Evolutionary conservation across 768 basidiomycete species (phyloP), one percentile per base, ranked within the genome.

Genomic region (Macrolepiota fuliginosa): DNA sequence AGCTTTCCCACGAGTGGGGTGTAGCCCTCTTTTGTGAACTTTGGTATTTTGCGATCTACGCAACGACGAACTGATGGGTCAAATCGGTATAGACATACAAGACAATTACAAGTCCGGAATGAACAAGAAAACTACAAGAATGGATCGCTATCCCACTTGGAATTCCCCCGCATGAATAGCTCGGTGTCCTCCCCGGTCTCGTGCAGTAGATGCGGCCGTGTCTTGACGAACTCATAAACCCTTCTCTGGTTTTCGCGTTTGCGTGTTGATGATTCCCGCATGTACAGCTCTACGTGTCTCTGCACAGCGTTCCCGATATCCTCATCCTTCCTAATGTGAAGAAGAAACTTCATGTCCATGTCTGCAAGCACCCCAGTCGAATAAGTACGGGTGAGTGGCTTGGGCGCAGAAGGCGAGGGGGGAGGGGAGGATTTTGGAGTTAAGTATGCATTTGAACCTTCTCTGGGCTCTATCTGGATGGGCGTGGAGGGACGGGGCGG

Each of bases 181-280:
- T 55, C 54, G 19, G 55, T 56, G 9, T 45, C 55, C 27, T 46
- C 55, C 19, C 12, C n/a, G 2, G 13, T 19, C 24, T 49, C 47
- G 25, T 15, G 24, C 22, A 56, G 17, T 13, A 56, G 2, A 1
- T 56, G 42, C 3, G 56, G 56, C 32, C 35, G 27, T 35, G 27
- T 58, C 36, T 58, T 58, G 35, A 50, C 56, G 19, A 58, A 37
- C 46, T 58, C 47, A 15, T 37, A 50, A 49, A 37, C 29, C 22
- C 56, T 58, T 29, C 35, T 58, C 56, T 58, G 29, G 32, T 58
- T 49, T n/a, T 58, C 56, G 32, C 19, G 10, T 25, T 24, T 47
- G 13, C 46, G 56, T 5, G 11, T 49, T 19, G 17, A 13, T 1
- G 56, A 47, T 35, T 47, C 56, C 35, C 10, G 36, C 19, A 47